Conservation (phyloP, 169 alveolate species). For the Babesia sp. region DNA sequence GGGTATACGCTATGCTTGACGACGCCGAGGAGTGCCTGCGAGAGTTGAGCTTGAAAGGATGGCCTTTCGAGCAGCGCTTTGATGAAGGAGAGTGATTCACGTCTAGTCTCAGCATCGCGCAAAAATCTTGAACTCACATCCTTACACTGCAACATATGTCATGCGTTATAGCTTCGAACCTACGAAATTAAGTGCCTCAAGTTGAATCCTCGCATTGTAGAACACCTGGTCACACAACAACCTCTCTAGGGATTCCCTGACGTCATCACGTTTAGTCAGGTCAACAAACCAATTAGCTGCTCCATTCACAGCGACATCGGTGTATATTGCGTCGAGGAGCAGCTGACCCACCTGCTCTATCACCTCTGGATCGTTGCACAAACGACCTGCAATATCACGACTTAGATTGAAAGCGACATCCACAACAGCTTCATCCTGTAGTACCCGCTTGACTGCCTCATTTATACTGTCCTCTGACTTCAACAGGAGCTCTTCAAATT, state of each 20-base stretch:
- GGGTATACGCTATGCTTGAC: slow-evolving; percentile 17
- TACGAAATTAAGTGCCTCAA: slow-evolving; percentile 28
- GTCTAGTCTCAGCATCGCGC: not conserved
- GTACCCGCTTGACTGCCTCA: not conserved
- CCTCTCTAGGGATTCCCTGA: slow-evolving; percentile 4
- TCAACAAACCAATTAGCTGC: slow-evolving; percentile 56
- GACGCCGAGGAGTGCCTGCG: slow-evolving; percentile 14
- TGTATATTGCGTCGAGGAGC: slow-evolving; percentile 39
- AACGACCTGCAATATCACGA: not conserved
- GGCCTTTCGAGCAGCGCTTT: slow-evolving; percentile 13
- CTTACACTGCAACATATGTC: not conserved
- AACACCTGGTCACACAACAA: slow-evolving; percentile 4
- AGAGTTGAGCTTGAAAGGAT: slow-evolving; percentile 3
- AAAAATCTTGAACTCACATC: not conserved
- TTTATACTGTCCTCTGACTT: not conserved
- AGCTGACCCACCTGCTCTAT: slow-evolving; percentile 36
- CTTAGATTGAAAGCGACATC: slow-evolving; percentile 7
- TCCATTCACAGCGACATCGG: slow-evolving; percentile 47
- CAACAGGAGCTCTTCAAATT: slow-evolving; percentile 9
- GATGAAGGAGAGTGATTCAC: not conserved
- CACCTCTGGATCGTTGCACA: slow-evolving; percentile 41
- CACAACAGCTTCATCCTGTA: slow-evolving; percentile 3
- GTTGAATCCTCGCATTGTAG: slow-evolving; percentile 12
- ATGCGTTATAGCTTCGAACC: not conserved
- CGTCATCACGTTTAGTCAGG: slow-evolving; percentile 28